Evolutionary conservation across 768 basidiomycete genomes (phyloP), one percentile per base, ranked within the genome.

Genomic region (Russula emetica): DNA sequence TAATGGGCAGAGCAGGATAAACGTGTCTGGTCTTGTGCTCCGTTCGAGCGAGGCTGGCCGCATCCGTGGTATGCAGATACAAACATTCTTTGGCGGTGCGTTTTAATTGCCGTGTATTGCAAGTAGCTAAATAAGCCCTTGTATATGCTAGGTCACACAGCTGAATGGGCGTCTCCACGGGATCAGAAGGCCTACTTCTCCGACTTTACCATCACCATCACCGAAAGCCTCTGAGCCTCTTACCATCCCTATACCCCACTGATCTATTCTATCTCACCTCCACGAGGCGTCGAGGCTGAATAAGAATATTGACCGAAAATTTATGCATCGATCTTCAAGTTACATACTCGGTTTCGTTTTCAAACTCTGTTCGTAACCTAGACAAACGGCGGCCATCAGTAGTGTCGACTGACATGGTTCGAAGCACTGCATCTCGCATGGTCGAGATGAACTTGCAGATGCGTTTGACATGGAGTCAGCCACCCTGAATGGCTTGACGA

Each of bases 81-180:
- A 90, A 75, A 86, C 87, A n/a, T 90, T 90, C 81, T 90, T 91
- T 67, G 87, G 87, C 54, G 86, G 84, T 81, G 70, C 64, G 77
- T 74, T 63, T 40, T 20, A 10, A 45, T 45, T 45, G 8, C n/a
- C n/a, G 18, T 18, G 44, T 10, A 45, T 45, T 10, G 10, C n/a
- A 9, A 2, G 9, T 10, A 45, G 5, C n/a, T 45, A 22, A 45
- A 28, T 34, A 36, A 8, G 6, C 61, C 49, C 14, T 32, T 72
- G 59, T 70, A 69, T 52, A 53, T 32, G 70, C 63, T 70, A 81
- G 83, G 86, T 62, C 77, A 77, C 40, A 73, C 74, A 13, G 45
- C 72, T 0, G 72, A 75, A 26, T 89, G 77, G 76, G 87, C 84
- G 20, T 81, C 83, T 7, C 83, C 87, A 20, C 80, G 82, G 71